Base-by-base conservation (phyloP, 306 rosid species). In the Mucuna pruriens region DNA sequence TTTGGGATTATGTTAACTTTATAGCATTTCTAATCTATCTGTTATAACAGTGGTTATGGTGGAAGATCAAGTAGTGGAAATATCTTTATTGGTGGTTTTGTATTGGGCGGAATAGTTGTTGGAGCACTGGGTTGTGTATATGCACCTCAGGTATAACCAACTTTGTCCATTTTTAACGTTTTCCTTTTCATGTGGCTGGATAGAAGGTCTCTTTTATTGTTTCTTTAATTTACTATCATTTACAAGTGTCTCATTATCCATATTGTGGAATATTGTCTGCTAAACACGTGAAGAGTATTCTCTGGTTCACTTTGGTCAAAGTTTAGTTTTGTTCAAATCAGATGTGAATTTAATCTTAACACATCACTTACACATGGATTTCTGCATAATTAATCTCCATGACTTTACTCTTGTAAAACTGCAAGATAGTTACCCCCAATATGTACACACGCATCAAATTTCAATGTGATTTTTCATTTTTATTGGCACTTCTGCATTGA, bases 41-140 rank as follows among this genome's bases (percentile, higher is more conserved):
- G 85, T 42, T 75, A 42, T 33, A 69, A 72, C 90, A 91, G 92
- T 54, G 81, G 81, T 31, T 87, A 87, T 44, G 85, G 75, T 68
- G 87, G 85, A 84, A 86, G 86, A 36, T 25, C 83, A 58, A 84
- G 55, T 15, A 63, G 62, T 70, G 93, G 90, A 60, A 82, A 86
- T 71, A 64, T 85, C 82, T 89, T 91, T 44, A 75, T 89, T 36
- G 91, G 93, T 69, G 95, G 91, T 22, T 89, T 91, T 86, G 78
- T 89, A 34, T 77, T 91, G 85, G 95, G 95, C 10, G 86, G 94
- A 55, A 76, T 90, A 34, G 63, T 90, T 70, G 91, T 84, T 74
- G 94, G 92, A 74, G 87, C 94, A 77, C 67, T 90, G 52, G 92
- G 92, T 20, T 87, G 90, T 52, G 62, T 87, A 34, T 91, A 83